phyloP scores from a whole-genome alignment of 2,329 filamentous ascomycete species.

The Coniella vitis region DNA sequence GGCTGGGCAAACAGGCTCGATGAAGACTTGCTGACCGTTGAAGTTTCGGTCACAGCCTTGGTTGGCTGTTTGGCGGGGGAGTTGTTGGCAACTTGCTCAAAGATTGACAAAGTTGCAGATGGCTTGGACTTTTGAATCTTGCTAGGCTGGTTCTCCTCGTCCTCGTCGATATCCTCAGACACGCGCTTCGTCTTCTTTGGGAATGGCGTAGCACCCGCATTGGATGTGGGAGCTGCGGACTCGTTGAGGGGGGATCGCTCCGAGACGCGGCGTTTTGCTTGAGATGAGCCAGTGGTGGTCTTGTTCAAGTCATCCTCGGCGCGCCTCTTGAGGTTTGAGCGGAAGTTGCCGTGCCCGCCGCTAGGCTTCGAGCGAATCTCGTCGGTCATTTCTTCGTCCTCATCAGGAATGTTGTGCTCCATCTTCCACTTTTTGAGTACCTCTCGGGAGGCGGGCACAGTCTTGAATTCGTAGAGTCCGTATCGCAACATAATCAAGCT shows the following conservation, averaged over 20 bases:
- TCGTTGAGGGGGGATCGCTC: constrained; percentile 34
- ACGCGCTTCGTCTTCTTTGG: constrained; percentile 48
- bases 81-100: constrained; percentile 52
- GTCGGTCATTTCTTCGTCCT: constrained; percentile 34
- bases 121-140: constrained; percentile 46
- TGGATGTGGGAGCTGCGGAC: constrained; percentile 22
- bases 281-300: constrained; percentile 28
- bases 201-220: constrained; percentile 23
- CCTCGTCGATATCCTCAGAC: constrained; percentile 36
- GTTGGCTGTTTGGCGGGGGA: constrained; percentile 29
- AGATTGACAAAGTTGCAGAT: constrained; percentile 48
- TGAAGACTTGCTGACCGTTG: constrained; percentile 21
- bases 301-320: constrained; percentile 43
- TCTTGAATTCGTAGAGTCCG: constrained; percentile 57
- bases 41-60: constrained; percentile 22
- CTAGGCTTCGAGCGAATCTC: constrained; percentile 23
- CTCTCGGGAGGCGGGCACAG: constrained; percentile 51
- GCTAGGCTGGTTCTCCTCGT: constrained; percentile 39
- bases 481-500: constrained; percentile 56
- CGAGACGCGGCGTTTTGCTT: constrained; percentile 44
- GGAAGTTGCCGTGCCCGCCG: constrained; percentile 27
- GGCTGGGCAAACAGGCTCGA: constrained; percentile 25
- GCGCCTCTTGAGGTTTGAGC: constrained; percentile 43
- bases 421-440: constrained; percentile 52
- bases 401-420: constrained; percentile 46